A percentile compares a stretch with the other conserved stretches of the same genome.
Conservation (phyloP, 176 grass and related monocot genomes). For the Tuctoria greenei region DNA sequence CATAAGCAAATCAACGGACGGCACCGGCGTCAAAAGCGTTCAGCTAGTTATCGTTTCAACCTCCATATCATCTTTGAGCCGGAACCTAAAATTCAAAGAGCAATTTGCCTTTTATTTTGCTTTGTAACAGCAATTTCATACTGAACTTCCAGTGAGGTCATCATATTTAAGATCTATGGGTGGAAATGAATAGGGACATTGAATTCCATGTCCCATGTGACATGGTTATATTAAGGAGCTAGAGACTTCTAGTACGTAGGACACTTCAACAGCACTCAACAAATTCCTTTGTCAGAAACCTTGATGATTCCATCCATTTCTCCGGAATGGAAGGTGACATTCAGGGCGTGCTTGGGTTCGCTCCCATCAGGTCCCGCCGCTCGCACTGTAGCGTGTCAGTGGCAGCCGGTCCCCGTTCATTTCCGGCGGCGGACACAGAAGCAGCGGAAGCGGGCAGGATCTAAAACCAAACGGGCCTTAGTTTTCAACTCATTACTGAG, state of each 20-base stretch:
- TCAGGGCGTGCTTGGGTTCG: no score
- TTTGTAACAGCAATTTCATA: background rate
- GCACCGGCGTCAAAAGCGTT: background rate
- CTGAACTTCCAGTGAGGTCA: background rate
- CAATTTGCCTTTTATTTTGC: background rate
- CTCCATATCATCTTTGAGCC: background rate
- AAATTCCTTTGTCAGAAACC: background rate
- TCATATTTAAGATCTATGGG: background rate
- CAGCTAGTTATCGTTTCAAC: background rate
- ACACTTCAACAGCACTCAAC: background rate
- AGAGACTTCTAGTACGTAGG: background rate
- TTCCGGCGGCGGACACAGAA: no score
- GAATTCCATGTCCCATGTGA: conserved; percentile 4
- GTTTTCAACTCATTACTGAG: background rate
- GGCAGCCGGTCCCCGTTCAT: no score
- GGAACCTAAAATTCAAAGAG: background rate
- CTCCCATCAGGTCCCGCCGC: no score
- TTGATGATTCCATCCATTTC: background rate
- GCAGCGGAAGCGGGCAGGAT: no score
- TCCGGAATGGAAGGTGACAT: background rate
- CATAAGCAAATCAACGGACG: conserved; percentile 5
- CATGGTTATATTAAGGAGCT: background rate
- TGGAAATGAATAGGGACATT: background rate
- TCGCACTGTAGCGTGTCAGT: no score
- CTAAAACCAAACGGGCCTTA: background rate